phyloP scores from a whole-genome alignment of 2,329 filamentous ascomycete species.

The Xylaria multiplex region DNA sequence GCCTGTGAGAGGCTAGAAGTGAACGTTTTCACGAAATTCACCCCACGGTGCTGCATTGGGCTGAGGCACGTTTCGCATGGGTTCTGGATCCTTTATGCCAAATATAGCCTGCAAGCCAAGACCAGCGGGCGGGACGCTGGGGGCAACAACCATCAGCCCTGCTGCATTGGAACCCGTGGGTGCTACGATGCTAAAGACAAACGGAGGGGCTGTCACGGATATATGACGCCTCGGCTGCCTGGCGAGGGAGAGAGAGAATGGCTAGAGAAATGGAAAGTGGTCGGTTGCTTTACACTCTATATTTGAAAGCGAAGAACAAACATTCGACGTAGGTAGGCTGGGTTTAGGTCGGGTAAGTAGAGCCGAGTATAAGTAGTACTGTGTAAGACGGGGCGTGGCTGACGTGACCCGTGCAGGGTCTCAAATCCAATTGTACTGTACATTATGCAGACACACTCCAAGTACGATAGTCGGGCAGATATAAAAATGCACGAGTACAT shows the following conservation, averaged over 20 bases:
- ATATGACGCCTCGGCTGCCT: constrained; percentile 4
- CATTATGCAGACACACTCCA: not conserved
- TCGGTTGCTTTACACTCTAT: not conserved
- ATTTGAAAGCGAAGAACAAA: not conserved
- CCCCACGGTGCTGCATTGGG: constrained; percentile 20
- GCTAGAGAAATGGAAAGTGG: not conserved
- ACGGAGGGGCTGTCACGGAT: constrained; percentile 13
- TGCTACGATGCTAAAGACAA: not conserved
- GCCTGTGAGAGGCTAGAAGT: not conserved
- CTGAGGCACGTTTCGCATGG: constrained; percentile 27
- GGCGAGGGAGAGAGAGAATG: not conserved
- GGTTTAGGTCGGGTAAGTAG: not conserved
- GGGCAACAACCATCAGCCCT: constrained; percentile 30
- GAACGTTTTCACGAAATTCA: not conserved
- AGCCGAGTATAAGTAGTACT: not conserved
- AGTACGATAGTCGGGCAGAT: not conserved
- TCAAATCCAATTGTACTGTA: not conserved
- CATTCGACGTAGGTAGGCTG: too few species aligned
- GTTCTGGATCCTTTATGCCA: constrained; percentile 31
- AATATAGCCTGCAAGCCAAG: constrained; percentile 27
- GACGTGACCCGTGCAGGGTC: constrained; percentile 9
- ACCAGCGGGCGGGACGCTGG: not conserved
- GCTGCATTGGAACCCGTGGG: constrained; percentile 15
- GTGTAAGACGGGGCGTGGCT: constrained; percentile 26
- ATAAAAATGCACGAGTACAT: not conserved